Evolutionary conservation across 768 basidiomycete genomes (phyloP), one percentile per base, ranked within the genome.

Genomic region (Russula lepida): DNA sequence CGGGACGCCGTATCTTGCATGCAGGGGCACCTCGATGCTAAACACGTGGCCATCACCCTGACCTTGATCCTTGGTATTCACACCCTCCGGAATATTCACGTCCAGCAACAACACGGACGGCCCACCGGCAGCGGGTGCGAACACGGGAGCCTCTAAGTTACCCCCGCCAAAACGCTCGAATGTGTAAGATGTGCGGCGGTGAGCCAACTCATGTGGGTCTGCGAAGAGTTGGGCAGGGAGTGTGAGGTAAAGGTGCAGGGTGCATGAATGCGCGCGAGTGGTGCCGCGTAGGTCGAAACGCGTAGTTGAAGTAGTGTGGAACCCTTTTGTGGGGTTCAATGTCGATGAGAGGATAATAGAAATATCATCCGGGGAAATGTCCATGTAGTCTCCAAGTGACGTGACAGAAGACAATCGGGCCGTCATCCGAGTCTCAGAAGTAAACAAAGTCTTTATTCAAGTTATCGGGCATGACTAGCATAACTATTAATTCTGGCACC

Each of bases 131-230:
- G 52, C 37, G 21, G 51, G 47, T 0, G 57, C 52, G 6, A 58
- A 58, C 13, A 49, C 57, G 19, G 57, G 56, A 8, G 52, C 62
- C 39, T 63, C 57, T 23, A 63, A 21, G 17, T 58, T 35, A 19
- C 62, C 52, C 57, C n/a, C 56, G 12, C 56, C 62, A 35, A 63
- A 58, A n/a, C 56, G 62, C 23, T 63, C 52, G 39, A 63, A 58
- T 15, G 52, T 41, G 52, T 63, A 63, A n/a, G 19, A 33, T 2
- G 44, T 32, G 19, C 19, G 52, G 8, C 57, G 46, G 33, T 54
- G 52, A 9, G 53, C 46, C 21, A 54, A 46, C 35, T 58, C 61
- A 30, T 53, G 44, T 12, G 39, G 56, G 46, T 63, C 62, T 8
- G n/a, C 57, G 30, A 58, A 63, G 17, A 63, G 44, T 15, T 58